Conservation (phyloP, 1,139 yeast genomes). For the Debaryomyces sp. region DNA sequence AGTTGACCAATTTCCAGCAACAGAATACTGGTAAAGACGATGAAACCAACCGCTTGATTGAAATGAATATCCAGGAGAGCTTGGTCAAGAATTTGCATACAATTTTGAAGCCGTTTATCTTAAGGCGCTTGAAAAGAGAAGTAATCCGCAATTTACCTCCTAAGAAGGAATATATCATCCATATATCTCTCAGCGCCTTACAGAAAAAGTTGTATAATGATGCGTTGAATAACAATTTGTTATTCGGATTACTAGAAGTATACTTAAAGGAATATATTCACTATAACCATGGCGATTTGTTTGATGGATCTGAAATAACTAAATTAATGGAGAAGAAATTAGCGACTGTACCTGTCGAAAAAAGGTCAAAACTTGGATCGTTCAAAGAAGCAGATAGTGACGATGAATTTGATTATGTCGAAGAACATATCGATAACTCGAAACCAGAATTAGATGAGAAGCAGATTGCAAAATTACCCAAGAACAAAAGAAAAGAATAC, state of each 20-base stretch:
- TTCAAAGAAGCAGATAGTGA: slow-evolving; percentile 34
- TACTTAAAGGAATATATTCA: slow-evolving; percentile 49
- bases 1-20: slow-evolving; percentile 45
- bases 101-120: slow-evolving; percentile 81
- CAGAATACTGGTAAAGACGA: slow-evolving; percentile 35
- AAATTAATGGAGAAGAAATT: slow-evolving; percentile 35
- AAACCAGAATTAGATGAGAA: slow-evolving; percentile 7
- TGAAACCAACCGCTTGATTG: slow-evolving; percentile 47
- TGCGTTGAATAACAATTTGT: slow-evolving; percentile 53
- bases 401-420: slow-evolving; percentile 23
- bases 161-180: slow-evolving; percentile 84
- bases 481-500: slow-evolving; percentile 16
- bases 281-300: slow-evolving; percentile 28
- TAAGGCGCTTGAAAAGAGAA: slow-evolving; percentile 76
- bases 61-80: slow-evolving; percentile 64
- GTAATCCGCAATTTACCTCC: slow-evolving; percentile 75
- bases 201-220: slow-evolving; percentile 69
- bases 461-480: slow-evolving; percentile 8
- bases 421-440: background rate
- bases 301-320: slow-evolving; percentile 26
- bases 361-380: slow-evolving; percentile 9
- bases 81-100: slow-evolving; percentile 80
- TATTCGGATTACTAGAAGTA: slow-evolving; percentile 41
- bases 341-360: background rate
- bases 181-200: slow-evolving; percentile 62